These are phyloP conservation scores for Adansonia madagascariensis DNA, from an alignment of 441 rosid species.

Conservation along the genomic window DNA sequence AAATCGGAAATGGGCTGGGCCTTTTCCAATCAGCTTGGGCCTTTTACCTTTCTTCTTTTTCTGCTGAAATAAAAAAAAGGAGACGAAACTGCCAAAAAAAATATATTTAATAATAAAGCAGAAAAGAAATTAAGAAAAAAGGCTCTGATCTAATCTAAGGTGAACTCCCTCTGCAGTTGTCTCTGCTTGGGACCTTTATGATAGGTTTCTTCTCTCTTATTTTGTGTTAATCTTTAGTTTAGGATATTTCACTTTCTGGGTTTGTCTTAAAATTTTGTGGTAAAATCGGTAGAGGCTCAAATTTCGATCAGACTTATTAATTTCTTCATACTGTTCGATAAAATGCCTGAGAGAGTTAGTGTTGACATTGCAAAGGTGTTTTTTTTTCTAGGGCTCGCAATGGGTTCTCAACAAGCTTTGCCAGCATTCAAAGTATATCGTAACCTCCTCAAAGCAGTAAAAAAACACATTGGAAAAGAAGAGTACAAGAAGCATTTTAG, in stretches of 20 bases:
- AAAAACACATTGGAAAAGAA: conserved; percentile 74
- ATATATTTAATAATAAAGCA: neutral
- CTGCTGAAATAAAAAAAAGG: neutral
- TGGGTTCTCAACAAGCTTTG: conserved; percentile 35
- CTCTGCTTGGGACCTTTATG: neutral
- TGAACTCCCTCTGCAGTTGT: neutral
- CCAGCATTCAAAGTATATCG: conserved; percentile 61
- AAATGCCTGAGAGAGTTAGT: conserved; percentile 11
- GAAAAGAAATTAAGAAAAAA: neutral
- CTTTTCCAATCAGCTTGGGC: neutral
- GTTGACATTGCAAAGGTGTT: neutral
- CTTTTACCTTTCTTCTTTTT: neutral
- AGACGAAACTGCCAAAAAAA: neutral
- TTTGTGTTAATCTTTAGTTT: conserved; percentile 15
- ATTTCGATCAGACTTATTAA: neutral
- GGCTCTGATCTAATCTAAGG: neutral
- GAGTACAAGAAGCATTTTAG: conserved; percentile 68
- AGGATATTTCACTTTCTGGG: neutral
- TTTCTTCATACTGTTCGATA: conserved; percentile 9
- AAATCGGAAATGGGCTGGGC: conserved; percentile 2
- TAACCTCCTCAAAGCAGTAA: conserved; percentile 71
- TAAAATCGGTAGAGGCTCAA: neutral
- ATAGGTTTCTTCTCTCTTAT: neutral
- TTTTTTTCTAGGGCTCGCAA: conserved; percentile 1
- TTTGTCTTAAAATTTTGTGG: neutral